Evolutionary conservation across 176 grass and related monocot species (phyloP).

Genomic region (Oryza australiensis): DNA sequence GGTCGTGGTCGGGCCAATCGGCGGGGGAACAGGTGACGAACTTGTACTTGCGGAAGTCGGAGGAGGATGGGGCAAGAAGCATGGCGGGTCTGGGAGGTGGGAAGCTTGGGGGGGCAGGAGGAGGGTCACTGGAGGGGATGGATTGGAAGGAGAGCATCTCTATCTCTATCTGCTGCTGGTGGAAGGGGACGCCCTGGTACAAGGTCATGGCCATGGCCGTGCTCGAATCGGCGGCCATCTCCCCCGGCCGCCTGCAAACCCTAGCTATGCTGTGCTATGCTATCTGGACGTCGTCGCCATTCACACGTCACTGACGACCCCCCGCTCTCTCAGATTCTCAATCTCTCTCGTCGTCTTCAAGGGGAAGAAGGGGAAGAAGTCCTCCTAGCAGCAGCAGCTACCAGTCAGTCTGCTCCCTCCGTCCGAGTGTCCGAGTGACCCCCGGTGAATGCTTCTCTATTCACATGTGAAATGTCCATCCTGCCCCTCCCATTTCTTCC

Average conservation of each 20-base stretch:
- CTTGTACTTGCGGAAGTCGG: slow-evolving; percentile 40
- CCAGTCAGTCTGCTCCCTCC: no score
- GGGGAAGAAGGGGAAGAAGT: no score
- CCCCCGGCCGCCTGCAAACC: background rate
- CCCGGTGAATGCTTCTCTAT: no score
- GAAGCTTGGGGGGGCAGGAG: background rate
- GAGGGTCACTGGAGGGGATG: background rate
- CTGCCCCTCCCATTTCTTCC: background rate
- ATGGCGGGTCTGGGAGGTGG: background rate
- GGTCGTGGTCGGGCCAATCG: slow-evolving; percentile 60
- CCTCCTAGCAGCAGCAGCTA: no score
- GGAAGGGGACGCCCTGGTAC: slow-evolving; percentile 43
- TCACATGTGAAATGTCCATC: background rate
- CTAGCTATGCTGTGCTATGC: background rate
- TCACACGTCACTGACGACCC: no score
- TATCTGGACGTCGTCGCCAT: no score
- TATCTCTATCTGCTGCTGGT: slow-evolving; percentile 19
- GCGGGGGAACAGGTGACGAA: slow-evolving; percentile 48
- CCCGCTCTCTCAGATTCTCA: no score
- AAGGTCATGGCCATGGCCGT: slow-evolving; percentile 40
- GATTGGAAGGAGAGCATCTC: slow-evolving; percentile 64
- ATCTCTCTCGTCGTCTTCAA: no score
- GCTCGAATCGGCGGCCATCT: slow-evolving; percentile 70
- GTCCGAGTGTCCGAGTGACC: no score
- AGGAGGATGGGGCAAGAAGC: slow-evolving; percentile 30